Evolutionary conservation across 305 asterid species (phyloP).

Genomic region (Solanum hybrid): DNA sequence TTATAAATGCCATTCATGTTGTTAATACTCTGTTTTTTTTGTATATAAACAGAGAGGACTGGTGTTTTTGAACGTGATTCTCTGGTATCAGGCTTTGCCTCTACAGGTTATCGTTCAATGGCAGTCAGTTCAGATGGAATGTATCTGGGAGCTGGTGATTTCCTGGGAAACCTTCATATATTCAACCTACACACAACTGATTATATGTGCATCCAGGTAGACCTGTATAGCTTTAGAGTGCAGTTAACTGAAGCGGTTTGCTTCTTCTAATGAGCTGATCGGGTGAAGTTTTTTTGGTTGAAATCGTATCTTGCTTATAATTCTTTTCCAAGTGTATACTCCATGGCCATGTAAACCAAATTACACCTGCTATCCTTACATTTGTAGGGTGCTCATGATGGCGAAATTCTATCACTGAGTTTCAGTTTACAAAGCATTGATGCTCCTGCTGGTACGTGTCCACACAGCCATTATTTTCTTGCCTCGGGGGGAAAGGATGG

Average conservation of each 20-base stretch:
- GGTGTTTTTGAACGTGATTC: constrained; percentile 57
- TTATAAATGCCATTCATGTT: background rate
- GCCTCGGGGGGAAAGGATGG: constrained; percentile 56
- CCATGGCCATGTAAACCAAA: background rate
- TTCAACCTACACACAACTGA: constrained; percentile 36
- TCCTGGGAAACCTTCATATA: constrained; percentile 55
- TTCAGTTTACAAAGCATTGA: constrained; percentile 33
- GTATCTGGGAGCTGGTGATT: constrained; percentile 66
- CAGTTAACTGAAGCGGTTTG: background rate
- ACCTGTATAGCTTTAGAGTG: background rate
- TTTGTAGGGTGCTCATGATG: constrained; percentile 52
- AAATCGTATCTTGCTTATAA: background rate
- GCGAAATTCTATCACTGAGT: constrained; percentile 49
- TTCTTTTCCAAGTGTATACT: background rate
- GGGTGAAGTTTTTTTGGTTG: background rate
- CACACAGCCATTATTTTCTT: constrained; percentile 28
- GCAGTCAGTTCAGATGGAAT: constrained; percentile 62
- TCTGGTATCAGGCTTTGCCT: constrained; percentile 34
- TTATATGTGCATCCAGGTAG: constrained; percentile 42
- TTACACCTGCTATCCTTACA: background rate
- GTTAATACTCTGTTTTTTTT: background rate
- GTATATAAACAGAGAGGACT: constrained; percentile 35
- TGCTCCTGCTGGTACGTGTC: constrained; percentile 13
- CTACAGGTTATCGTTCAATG: constrained; percentile 51
- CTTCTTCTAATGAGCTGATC: background rate